Evolutionary conservation across 768 basidiomycete genomes (phyloP), one percentile per base, ranked within the genome.

Genomic region (Cubamyces lactineus): DNA sequence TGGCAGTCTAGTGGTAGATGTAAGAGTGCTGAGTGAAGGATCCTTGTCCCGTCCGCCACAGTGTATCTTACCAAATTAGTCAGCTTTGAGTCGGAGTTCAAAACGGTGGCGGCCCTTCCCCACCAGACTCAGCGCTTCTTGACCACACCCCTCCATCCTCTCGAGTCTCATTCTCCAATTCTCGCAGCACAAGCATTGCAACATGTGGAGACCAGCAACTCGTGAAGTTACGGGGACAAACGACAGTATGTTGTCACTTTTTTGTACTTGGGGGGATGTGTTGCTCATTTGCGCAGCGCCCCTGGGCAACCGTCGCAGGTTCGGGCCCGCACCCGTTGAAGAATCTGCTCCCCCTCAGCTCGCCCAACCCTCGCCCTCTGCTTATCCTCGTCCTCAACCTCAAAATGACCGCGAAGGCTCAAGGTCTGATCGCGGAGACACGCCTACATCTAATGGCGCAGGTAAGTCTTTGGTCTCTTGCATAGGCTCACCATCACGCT

Each of bases 141-240:
- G 13, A 34, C 53, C 57, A 21, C 40, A 53, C 47, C 62, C n/a
- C 53, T 63, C 48, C 63, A 59, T 52, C 63, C 24, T 28, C 23
- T n/a, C n/a, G n/a, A n/a, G n/a, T n/a, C n/a, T 23, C 48, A 15
- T 59, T 59, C 6, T 26, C 43, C 23, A 34, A 34, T 1, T 38
- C 41, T 1, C 53, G 23, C 50, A 17, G 38, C 40, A 26, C 23
- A 24, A 59, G 17, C 43, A 23, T 57, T 19, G 42, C 48, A 75
- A 69, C 65, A 92, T 94, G 92, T 94, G 92, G 91, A 88, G 87
- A 76, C 91, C 91, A 59, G 91, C 92, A 65, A 92, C 92, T 59
- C 87, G 87, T 67, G 89, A 93, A 76, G 90, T 95, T 28, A 92
- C 92, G 41, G 95, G 94, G 59, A 96, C 94, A 21, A 97, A 97